phyloP scores from a whole-genome alignment of 768 basidiomycete species.

The Tulasnella sp. region DNA sequence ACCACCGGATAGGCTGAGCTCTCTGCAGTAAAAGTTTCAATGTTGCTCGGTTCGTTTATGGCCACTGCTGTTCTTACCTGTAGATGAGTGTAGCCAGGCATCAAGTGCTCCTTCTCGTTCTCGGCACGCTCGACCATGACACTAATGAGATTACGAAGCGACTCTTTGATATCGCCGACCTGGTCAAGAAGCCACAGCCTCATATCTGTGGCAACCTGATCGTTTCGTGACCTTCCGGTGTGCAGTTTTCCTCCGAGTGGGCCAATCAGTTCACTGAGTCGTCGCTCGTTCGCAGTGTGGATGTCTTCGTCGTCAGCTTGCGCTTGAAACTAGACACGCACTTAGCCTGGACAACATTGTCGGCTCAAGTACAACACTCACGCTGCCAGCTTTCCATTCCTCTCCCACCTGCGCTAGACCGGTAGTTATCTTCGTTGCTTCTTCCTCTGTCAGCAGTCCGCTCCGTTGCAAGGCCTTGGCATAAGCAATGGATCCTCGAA shows the following conservation, averaged over 20 bases:
- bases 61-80: constrained; percentile 55
- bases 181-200: constrained; percentile 91
- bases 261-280: constrained; percentile 91
- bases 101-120: constrained; percentile 84
- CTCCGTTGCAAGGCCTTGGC: constrained; percentile 81
- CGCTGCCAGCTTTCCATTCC: constrained; percentile 84
- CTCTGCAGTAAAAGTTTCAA: constrained; percentile 56
- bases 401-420: constrained; percentile 75
- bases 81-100: constrained; percentile 97
- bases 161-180: constrained; percentile 63
- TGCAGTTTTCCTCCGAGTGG: constrained; percentile 93
- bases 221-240: constrained; percentile 95
- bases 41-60: background rate
- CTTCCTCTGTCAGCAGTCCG: constrained; percentile 78
- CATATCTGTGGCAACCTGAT: constrained; percentile 99
- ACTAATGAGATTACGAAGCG: constrained; percentile 75
- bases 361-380: constrained; percentile 44
- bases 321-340: constrained; percentile 64
- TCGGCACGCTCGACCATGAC: constrained; percentile 94
- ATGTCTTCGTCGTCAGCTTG: constrained; percentile 96
- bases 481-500: constrained; percentile 94
- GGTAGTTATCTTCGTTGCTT: constrained; percentile 69
- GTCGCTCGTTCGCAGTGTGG: constrained; percentile 96
- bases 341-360: background rate
- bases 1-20: constrained; percentile 98